These are phyloP conservation scores for Knoxia roxburghii DNA, from an alignment of 257 asterid species.

Conservation along the genomic window DNA sequence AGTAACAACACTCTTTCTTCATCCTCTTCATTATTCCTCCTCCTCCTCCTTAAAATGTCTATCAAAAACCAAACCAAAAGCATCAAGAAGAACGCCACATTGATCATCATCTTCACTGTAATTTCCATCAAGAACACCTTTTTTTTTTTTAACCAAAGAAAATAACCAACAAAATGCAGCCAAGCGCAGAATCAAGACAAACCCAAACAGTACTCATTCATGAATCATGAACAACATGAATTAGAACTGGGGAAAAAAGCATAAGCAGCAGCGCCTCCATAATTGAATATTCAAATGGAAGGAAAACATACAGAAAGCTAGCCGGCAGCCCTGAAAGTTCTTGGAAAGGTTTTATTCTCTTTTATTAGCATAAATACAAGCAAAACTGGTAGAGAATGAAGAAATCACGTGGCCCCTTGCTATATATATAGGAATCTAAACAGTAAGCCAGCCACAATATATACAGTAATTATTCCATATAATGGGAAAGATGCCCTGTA, in stretches of 20 bases:
- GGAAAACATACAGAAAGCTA: neutral
- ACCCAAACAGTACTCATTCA: neutral
- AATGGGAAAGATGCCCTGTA: no score
- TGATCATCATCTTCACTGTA: slow-evolving; percentile 35
- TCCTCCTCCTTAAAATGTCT: slow-evolving; percentile 30
- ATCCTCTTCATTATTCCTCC: slow-evolving; percentile 1
- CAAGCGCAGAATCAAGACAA: neutral
- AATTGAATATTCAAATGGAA: neutral
- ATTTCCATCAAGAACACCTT: slow-evolving; percentile 31
- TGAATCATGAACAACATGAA: neutral
- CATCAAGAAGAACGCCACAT: slow-evolving; percentile 41
- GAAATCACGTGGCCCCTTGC: slow-evolving; percentile 48
- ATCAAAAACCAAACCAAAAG: slow-evolving; percentile 43
- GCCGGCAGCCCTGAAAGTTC: no score
- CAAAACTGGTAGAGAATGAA: slow-evolving; percentile 17
- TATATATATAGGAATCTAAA: slow-evolving; percentile 47
- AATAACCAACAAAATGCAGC: neutral
- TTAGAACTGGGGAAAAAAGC: neutral
- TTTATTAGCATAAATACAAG: neutral
- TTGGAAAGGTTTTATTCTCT: no score
- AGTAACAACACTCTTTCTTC: slow-evolving; percentile 7
- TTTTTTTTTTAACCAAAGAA: neutral
- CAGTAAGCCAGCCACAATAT: slow-evolving; percentile 7
- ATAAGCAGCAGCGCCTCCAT: neutral
- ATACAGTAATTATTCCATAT: no score